phyloP scores from a whole-genome alignment of 139 green algal species.

The Trebouxia sp. region DNA sequence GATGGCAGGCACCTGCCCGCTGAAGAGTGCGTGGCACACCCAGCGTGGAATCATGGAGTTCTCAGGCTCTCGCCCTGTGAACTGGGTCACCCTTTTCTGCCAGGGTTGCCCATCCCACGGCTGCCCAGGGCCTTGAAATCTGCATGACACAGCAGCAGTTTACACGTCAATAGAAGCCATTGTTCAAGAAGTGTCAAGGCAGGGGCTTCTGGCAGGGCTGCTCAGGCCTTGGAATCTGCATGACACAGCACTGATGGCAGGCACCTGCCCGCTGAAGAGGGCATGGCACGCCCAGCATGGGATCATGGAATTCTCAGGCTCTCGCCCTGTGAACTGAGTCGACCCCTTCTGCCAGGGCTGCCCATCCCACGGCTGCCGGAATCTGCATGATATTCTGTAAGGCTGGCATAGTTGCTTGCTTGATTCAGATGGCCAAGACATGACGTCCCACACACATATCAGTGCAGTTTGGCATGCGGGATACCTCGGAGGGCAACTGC shows the following conservation, averaged over 20 bases:
- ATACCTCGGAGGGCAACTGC: no score
- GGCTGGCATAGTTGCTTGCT: no score
- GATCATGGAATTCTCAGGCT: not conserved
- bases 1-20: not conserved
- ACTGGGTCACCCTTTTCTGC: constrained; percentile 4
- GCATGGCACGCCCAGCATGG: not conserved
- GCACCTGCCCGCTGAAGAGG: not conserved
- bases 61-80: not conserved
- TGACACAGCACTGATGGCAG: no score
- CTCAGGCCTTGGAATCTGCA: no score
- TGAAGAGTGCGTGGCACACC: not conserved
- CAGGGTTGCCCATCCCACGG: constrained; percentile 17
- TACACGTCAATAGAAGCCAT: no score
- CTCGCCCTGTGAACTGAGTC: not conserved
- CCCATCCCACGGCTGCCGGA: constrained; percentile 4
- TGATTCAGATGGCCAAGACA: no score
- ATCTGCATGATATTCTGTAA: no score
- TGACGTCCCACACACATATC: no score
- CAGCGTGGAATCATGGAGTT: not conserved
- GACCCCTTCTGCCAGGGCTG: constrained; percentile 6
- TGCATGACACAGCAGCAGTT: no score
- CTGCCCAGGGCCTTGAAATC: constrained; percentile 5
- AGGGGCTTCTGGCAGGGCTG: no score
- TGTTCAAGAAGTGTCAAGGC: no score
- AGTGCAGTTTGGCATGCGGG: no score